Conservation (phyloP, 805 yeast genomes). For the Schwanniomyces yamadae region DNA sequence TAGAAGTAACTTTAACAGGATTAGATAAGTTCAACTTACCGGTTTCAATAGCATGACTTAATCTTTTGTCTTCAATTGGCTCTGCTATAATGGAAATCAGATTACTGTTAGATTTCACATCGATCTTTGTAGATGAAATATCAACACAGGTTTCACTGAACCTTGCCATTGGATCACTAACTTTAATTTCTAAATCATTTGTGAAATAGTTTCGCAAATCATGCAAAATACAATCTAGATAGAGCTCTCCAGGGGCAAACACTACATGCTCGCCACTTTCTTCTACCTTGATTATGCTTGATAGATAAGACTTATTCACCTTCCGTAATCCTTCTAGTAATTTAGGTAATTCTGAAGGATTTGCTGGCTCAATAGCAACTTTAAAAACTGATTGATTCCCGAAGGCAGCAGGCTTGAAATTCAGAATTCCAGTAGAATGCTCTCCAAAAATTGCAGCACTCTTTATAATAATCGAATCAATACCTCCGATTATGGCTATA, state of each 20-base stretch:
- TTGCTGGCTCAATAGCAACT: slow-evolving; percentile 77
- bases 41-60: slow-evolving; percentile 55
- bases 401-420: slow-evolving; percentile 42
- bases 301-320: slow-evolving; percentile 61
- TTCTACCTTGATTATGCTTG: slow-evolving; percentile 69
- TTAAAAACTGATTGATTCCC: slow-evolving; percentile 64
- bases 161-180: slow-evolving; percentile 79
- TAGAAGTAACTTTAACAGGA: slow-evolving; percentile 48
- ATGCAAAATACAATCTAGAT: slow-evolving; percentile 77
- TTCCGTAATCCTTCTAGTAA: slow-evolving; percentile 68
- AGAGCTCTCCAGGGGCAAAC: slow-evolving; percentile 82
- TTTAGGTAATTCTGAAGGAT: slow-evolving; percentile 75
- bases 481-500: slow-evolving; percentile 66
- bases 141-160: slow-evolving; percentile 76
- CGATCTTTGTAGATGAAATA: slow-evolving; percentile 65
- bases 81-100: slow-evolving; percentile 72
- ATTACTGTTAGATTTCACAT: slow-evolving; percentile 54
- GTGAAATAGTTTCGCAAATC: slow-evolving; percentile 68
- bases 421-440: slow-evolving; percentile 13
- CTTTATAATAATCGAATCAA: slow-evolving; percentile 56
- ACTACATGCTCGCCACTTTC: slow-evolving; percentile 86
- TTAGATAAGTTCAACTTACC: slow-evolving; percentile 41
- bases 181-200: slow-evolving; percentile 63
- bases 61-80: slow-evolving; percentile 53
- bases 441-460: slow-evolving; percentile 54